These are phyloP conservation scores for Lactarius hengduanensis DNA, from an alignment of 768 basidiomycete species.

Conservation along the genomic window DNA sequence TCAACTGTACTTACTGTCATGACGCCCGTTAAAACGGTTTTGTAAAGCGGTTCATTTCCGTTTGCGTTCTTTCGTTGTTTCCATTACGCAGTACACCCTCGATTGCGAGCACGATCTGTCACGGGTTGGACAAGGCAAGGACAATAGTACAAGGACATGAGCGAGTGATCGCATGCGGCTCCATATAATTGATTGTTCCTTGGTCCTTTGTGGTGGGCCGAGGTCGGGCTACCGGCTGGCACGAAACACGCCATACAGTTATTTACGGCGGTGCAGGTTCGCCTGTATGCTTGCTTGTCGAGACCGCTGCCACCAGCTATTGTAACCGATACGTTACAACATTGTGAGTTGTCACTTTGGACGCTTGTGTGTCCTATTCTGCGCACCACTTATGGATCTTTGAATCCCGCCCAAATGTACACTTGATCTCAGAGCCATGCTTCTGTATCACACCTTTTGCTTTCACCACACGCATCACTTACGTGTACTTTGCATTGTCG, in stretches of 20 bases:
- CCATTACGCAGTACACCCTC: slow-evolving; percentile 53
- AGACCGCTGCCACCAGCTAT: neutral
- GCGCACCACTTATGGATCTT: slow-evolving; percentile 59
- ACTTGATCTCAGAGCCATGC: slow-evolving; percentile 55
- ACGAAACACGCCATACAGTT: slow-evolving; percentile 45
- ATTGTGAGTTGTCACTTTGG: neutral
- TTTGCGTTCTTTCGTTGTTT: slow-evolving; percentile 31
- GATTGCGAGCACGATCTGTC: slow-evolving; percentile 58
- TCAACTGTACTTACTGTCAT: slow-evolving; percentile 4
- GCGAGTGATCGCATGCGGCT: neutral
- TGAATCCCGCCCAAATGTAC: slow-evolving; percentile 61
- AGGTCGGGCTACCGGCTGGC: slow-evolving; percentile 44
- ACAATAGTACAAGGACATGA: slow-evolving; percentile 42
- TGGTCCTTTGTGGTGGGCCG: neutral
- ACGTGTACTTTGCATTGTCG: neutral
- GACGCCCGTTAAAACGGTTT: slow-evolving; percentile 25
- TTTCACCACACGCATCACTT: slow-evolving; percentile 6
- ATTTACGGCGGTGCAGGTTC: slow-evolving; percentile 73
- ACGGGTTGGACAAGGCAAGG: slow-evolving; percentile 47
- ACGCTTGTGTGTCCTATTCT: slow-evolving; percentile 54
- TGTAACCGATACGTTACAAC: neutral
- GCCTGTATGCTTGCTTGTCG: slow-evolving; percentile 3
- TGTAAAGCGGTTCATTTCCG: slow-evolving; percentile 43
- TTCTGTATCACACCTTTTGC: neutral
- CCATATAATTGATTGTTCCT: neutral